A percentile compares a stretch with the other conserved stretches of the same genome.
Conservation (phyloP, 805 yeast genomes). For the Millerago galiae region DNA sequence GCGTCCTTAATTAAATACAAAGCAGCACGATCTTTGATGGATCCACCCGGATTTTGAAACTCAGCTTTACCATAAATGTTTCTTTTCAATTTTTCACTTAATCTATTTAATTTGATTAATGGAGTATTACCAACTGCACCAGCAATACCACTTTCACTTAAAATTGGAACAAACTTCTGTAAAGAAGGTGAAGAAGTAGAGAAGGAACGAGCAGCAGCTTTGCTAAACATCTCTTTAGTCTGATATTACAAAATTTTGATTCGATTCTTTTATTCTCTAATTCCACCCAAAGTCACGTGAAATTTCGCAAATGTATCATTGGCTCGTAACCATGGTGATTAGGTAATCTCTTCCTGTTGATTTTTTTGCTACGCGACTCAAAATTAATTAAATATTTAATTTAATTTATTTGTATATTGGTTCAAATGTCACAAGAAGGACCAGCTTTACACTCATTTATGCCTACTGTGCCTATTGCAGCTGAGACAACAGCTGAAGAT, state of each 20-base stretch:
- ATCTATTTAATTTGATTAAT: conserved; percentile 50
- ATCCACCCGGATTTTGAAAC: conserved; percentile 90
- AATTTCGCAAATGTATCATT: conserved; percentile 4
- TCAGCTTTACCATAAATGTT: conserved; percentile 88
- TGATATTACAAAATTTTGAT: background rate
- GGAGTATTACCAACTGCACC: conserved; percentile 96
- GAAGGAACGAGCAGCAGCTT: conserved; percentile 7
- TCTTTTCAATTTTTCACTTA: conserved; percentile 56
- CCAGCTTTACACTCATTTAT: conserved; percentile 21
- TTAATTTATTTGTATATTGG: background rate
- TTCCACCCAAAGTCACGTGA: conserved; percentile 3
- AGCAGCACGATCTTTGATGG: conserved; percentile 89
- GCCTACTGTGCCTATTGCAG: background rate
- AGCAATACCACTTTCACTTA: conserved; percentile 60
- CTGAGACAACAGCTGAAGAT: conserved; percentile 1
- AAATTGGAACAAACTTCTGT: conserved; percentile 40
- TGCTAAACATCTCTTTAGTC: conserved; percentile 8
- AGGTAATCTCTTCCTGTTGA: no score
- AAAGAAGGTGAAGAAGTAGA: conserved; percentile 3
- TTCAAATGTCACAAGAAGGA: conserved; percentile 7
- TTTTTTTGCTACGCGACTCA: background rate
- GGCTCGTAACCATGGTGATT: no score
- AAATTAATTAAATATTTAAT: no score
- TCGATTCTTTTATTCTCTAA: background rate
- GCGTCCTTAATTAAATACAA: conserved; percentile 72